These are phyloP conservation scores for Ciborinia camelliae DNA, from an alignment of 2,329 filamentous ascomycete species.

Conservation along the genomic window DNA sequence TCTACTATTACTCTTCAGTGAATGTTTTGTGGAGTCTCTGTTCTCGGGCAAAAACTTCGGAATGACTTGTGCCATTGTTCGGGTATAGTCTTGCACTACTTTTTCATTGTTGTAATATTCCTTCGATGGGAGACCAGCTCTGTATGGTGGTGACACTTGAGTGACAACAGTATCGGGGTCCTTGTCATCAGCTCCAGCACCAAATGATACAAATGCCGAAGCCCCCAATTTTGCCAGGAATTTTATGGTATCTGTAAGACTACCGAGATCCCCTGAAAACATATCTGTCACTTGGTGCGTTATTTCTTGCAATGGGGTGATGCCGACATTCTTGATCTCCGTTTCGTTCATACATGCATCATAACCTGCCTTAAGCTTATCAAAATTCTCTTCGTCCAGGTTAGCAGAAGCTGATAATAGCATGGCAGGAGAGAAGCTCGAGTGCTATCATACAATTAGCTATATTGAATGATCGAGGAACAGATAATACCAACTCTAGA, in stretches of 20 bases:
- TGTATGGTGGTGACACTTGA: slow-evolving; percentile 44
- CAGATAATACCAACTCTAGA: slow-evolving; percentile 37
- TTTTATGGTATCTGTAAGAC: slow-evolving; percentile 46
- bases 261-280: slow-evolving; percentile 42
- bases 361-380: slow-evolving; percentile 62
- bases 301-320: slow-evolving; percentile 53
- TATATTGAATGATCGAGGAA: not conserved
- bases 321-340: slow-evolving; percentile 52
- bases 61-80: slow-evolving; percentile 39
- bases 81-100: slow-evolving; percentile 50
- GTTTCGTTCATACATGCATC: slow-evolving; percentile 63
- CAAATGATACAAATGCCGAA: slow-evolving; percentile 36
- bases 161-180: slow-evolving; percentile 47
- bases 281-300: slow-evolving; percentile 50
- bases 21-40: slow-evolving; percentile 22
- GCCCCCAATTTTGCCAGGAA: slow-evolving; percentile 48
- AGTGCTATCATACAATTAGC: slow-evolving; percentile 41
- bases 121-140: slow-evolving; percentile 58
- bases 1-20: slow-evolving; percentile 15
- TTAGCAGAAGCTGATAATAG: slow-evolving; percentile 41
- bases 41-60: slow-evolving; percentile 27
- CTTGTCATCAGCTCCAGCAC: slow-evolving; percentile 39
- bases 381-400: slow-evolving; percentile 59
- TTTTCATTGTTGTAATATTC: slow-evolving; percentile 57
- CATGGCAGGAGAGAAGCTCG: slow-evolving; percentile 46